Conservation (phyloP, 2,329 filamentous ascomycete species). For the Penicillium sp. region DNA sequence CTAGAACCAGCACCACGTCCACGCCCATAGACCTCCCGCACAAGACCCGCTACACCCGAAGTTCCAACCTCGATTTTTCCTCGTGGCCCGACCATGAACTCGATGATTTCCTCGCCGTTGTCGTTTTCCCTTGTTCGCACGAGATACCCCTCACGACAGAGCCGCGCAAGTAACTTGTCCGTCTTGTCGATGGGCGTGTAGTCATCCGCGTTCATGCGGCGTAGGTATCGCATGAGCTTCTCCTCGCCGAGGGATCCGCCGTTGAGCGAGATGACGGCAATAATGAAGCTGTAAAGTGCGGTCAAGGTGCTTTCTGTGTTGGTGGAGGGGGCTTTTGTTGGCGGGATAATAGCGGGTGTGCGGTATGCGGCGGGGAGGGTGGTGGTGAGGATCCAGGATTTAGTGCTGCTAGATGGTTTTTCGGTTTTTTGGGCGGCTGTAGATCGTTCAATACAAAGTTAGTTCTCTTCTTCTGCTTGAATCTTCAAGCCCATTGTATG, state of each 20-base stretch:
- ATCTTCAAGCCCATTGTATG: too few species aligned
- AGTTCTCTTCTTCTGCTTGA: not conserved
- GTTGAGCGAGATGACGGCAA: constrained; percentile 73
- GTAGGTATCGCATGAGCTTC: constrained; percentile 76
- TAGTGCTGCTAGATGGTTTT: constrained; percentile 55
- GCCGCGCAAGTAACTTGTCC: constrained; percentile 71
- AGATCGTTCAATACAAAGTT: not conserved
- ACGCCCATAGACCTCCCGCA: constrained; percentile 57
- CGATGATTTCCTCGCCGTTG: constrained; percentile 74
- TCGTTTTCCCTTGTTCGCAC: constrained; percentile 69
- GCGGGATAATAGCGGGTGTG: constrained; percentile 66
- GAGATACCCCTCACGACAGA: constrained; percentile 83
- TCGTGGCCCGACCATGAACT: constrained; percentile 82
- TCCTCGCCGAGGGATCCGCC: constrained; percentile 76
- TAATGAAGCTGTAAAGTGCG: constrained; percentile 77
- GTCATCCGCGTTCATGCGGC: constrained; percentile 73
- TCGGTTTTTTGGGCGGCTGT: constrained; percentile 55
- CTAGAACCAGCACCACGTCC: constrained; percentile 34
- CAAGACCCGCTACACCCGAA: constrained; percentile 72
- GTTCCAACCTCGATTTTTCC: constrained; percentile 83
- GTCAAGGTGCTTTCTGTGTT: constrained; percentile 77
- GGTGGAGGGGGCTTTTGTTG: constrained; percentile 66
- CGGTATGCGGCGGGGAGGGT: constrained; percentile 71
- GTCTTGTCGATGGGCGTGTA: constrained; percentile 77
- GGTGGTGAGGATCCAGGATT: constrained; percentile 77